phyloP scores from a whole-genome alignment of 2,329 filamentous ascomycete genomes.

The Septoria linicola region DNA sequence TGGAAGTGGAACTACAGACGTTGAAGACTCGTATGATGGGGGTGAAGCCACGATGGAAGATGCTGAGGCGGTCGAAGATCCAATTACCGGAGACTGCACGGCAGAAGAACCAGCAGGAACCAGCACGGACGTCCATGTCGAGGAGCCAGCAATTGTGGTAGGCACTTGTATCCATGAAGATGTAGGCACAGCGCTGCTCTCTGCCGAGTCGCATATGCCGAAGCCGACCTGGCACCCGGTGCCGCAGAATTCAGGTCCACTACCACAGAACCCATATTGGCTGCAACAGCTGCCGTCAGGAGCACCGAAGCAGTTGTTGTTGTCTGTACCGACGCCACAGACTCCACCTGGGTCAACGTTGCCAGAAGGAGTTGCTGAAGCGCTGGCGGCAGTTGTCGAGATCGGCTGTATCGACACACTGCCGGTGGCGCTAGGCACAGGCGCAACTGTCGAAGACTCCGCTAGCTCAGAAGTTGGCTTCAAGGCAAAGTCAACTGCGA shows the following conservation, averaged over 20 bases:
- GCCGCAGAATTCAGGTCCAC: conserved; percentile 16
- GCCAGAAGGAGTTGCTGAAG: conserved; percentile 17
- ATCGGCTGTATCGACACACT: not conserved
- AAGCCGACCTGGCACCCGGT: conserved; percentile 16
- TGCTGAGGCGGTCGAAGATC: not conserved
- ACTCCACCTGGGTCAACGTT: conserved; percentile 7
- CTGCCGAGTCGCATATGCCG: conserved; percentile 4
- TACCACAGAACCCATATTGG: conserved; percentile 22
- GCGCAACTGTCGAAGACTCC: not conserved
- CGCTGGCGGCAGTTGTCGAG: not conserved
- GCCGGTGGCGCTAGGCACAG: not conserved
- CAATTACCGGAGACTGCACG: not conserved
- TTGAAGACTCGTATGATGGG: conserved; percentile 2
- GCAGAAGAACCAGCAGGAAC: not conserved
- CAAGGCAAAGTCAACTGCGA: conserved; percentile 31
- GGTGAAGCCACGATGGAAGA: not conserved
- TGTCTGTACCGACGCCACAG: not conserved
- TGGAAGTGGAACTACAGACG: not conserved
- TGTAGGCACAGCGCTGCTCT: not conserved
- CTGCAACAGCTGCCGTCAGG: conserved; percentile 13
- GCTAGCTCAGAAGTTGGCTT: conserved; percentile 16
- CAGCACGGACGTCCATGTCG: not conserved
- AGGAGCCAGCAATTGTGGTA: not conserved
- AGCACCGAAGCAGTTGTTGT: conserved; percentile 12
- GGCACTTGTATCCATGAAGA: not conserved